Base-by-base conservation (phyloP, 805 yeast genomes). In the Ogataea trehalophila region DNA sequence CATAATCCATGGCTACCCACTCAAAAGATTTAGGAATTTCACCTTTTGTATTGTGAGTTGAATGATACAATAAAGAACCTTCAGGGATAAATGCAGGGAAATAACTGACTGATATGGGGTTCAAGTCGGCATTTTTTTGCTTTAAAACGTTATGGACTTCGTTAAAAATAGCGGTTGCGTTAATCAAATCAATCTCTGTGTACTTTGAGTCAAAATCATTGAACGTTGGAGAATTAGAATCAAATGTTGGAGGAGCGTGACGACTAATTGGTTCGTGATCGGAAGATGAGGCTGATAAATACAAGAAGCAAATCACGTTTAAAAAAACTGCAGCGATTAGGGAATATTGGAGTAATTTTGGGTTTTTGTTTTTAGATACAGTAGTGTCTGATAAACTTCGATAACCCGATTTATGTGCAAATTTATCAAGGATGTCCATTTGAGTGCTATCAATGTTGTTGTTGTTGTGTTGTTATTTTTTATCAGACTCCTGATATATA, bases 1-100 rank as follows among this genome's bases (percentile, higher is more conserved):
- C 86, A 52, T 70, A 75, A 57, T 81, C 84, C 74, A 81, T 67
- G 1, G 87, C 87, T 11, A 79, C 63, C 87, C 87, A 81, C 58
- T 82, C 87, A 33, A 72, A 72, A 22, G 68, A 57, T 0, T 59
- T 58, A 1, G 85, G 85, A 9, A 79, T 54, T 4, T 56, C 47
- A 0, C 71, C 70, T 11, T 45, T 43, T 15, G 58, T 50, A n/a
- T 57, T 50, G 4, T 51, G 46, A 4, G 78, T 79, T 0, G 82
- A 69, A 60, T 81, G 87, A 48, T 78, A 82, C 43, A 82, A 56
- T 35, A 77, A 55, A 0, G 86, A 80, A 4, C 83, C 83, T 39
- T 75, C 69, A 0, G 86, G 85, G 22, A 82, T 69, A 46, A 72
- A 73, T 1, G 83, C 87, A 0, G 87, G 85, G 37, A 81, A 71